phyloP scores from a whole-genome alignment of 306 rosid species.

The Ammopiptanthus mongolicus region DNA sequence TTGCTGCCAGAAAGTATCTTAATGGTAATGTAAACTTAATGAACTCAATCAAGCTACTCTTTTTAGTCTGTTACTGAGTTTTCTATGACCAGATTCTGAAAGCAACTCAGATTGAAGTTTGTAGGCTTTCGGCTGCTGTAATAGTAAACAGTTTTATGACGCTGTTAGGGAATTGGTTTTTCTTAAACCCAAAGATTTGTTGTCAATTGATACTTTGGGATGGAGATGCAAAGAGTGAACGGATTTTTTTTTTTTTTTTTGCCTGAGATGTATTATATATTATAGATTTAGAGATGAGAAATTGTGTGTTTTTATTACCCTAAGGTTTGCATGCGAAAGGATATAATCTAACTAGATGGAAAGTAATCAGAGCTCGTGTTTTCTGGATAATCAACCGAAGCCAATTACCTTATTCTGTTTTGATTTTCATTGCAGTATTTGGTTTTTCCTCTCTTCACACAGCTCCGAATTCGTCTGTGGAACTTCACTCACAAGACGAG shows the following conservation, averaged over 20 bases:
- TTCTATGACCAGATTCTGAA: background rate
- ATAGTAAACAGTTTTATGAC: background rate
- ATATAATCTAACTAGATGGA: background rate
- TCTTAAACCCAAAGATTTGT: conserved; percentile 2
- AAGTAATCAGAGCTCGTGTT: background rate
- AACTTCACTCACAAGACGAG: conserved; percentile 66
- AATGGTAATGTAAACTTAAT: conserved; percentile 40
- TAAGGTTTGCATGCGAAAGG: background rate
- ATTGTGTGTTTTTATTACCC: background rate
- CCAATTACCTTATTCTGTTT: conserved; percentile 14
- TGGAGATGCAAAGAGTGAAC: background rate
- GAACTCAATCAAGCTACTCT: background rate
- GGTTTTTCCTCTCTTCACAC: conserved; percentile 40
- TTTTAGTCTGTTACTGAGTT: background rate
- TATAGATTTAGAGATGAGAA: background rate
- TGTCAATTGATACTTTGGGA: background rate
- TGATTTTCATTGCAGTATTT: conserved; percentile 38
- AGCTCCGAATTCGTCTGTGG: conserved; percentile 31
- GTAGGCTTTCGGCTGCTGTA: background rate
- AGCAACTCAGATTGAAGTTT: background rate
- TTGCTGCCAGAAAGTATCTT: conserved; percentile 26
- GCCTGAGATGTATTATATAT: background rate
- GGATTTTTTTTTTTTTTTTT: background rate
- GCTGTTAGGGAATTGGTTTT: background rate
- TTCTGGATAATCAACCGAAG: background rate